phyloP scores from a whole-genome alignment of 2,329 filamentous ascomycete genomes.

The Akanthomyces dipterigenus region DNA sequence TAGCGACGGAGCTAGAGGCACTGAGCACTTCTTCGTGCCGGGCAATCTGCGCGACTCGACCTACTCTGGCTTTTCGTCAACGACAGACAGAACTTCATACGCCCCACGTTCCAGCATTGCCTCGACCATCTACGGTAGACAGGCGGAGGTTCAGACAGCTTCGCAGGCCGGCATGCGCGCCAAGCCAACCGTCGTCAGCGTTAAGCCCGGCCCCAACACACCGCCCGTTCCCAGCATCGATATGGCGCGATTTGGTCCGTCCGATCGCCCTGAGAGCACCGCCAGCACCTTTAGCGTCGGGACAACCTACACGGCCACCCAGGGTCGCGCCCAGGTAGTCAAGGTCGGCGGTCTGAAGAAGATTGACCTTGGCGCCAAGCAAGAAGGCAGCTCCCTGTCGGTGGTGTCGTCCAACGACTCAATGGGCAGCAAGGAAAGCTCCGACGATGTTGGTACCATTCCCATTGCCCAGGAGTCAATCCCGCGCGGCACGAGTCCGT shows the following conservation, averaged over 20 bases:
- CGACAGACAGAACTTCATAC: constrained; percentile 53
- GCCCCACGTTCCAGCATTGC: constrained; percentile 68
- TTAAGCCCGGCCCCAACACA: constrained; percentile 61
- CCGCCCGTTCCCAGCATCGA: constrained; percentile 72
- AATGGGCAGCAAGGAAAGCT: constrained; percentile 15
- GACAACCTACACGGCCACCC: constrained; percentile 57
- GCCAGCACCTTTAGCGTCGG: constrained; percentile 59
- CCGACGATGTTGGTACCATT: constrained; percentile 32
- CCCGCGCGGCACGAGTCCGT: constrained; percentile 40
- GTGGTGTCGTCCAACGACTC: constrained; percentile 13
- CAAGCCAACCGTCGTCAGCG: constrained; percentile 88
- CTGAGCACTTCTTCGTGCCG: constrained; percentile 91
- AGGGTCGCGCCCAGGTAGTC: constrained; percentile 53
- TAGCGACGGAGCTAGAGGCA: constrained; percentile 52
- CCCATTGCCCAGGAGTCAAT: constrained; percentile 45
- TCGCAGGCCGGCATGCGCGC: constrained; percentile 82
- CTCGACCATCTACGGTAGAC: constrained; percentile 89
- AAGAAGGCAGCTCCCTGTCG: constrained; percentile 26
- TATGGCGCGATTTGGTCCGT: constrained; percentile 47
- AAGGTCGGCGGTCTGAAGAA: constrained; percentile 50
- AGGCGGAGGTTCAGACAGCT: constrained; percentile 73
- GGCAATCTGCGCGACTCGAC: constrained; percentile 86
- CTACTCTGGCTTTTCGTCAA: constrained; percentile 69
- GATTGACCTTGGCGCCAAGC: constrained; percentile 32
- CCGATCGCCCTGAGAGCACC: constrained; percentile 43